A percentile compares a stretch with the other conserved stretches of the same genome.
These are phyloP conservation scores for Blastobotrys illinoisensis DNA, from an alignment of 1,139 yeast genomes.

Conservation along the genomic window DNA sequence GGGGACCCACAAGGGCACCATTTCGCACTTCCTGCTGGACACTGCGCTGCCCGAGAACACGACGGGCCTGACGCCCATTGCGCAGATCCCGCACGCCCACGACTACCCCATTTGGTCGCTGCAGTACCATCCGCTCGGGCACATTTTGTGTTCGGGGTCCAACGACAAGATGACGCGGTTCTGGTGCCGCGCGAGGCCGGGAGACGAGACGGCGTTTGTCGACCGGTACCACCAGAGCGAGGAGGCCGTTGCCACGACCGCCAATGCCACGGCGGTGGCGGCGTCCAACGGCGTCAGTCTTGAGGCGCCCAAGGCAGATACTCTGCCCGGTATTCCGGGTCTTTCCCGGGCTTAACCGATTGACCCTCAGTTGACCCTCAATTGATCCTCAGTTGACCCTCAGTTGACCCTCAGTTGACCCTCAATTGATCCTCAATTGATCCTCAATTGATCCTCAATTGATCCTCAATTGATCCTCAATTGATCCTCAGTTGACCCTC, in stretches of 20 bases:
- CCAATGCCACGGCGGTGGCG: conserved; percentile 1
- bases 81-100: conserved; percentile 78
- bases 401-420: too few relatives aligned
- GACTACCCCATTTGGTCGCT: conserved; percentile 87
- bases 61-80: conserved; percentile 31
- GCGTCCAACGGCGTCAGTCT: background rate
- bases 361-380: too few relatives aligned
- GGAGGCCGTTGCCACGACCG: conserved; percentile 30
- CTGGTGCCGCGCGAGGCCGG: conserved; percentile 92
- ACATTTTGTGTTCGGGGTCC: conserved; percentile 84
- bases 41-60: conserved; percentile 35
- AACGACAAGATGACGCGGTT: conserved; percentile 91
- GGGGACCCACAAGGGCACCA: conserved; percentile 86
- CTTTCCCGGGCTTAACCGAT: conserved; percentile 4
- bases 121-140: conserved; percentile 93
- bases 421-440: too few relatives aligned
- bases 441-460: too few relatives aligned
- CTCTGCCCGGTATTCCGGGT: conserved; percentile 10
- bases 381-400: too few relatives aligned
- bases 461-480: too few relatives aligned
- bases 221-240: conserved; percentile 77
- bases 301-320: background rate
- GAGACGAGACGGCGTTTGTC: conserved; percentile 75
- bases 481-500: too few relatives aligned
- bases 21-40: conserved; percentile 69